phyloP scores from a whole-genome alignment of 371 early-diverging fungal genomes.

The Umbelopsis sp. region DNA sequence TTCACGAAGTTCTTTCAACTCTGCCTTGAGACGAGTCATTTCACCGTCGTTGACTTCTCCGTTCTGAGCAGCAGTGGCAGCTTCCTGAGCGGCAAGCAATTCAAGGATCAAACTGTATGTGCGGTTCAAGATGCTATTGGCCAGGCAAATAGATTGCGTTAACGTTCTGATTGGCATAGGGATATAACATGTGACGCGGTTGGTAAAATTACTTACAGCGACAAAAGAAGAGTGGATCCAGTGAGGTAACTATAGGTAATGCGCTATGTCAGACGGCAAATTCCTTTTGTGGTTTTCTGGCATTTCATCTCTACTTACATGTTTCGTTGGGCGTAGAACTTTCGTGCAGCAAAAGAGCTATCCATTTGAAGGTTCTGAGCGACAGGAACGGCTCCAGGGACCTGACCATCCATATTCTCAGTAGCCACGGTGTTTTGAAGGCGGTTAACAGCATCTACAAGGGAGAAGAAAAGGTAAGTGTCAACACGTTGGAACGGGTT shows the following conservation, averaged over 20 bases:
- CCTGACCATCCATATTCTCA: not conserved
- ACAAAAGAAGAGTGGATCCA: conserved; percentile 6
- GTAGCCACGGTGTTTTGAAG: not conserved
- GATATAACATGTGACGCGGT: too few relatives aligned
- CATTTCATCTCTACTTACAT: not conserved
- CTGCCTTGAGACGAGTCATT: not conserved
- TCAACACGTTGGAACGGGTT: not conserved
- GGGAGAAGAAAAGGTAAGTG: not conserved
- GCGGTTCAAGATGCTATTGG: conserved; percentile 1
- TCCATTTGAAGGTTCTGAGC: not conserved
- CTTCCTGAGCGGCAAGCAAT: conserved; percentile 2
- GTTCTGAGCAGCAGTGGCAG: not conserved
- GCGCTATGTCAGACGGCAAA: too few relatives aligned
- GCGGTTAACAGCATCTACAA: not conserved
- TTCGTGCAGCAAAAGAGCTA: conserved; percentile 3
- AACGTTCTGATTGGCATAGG: not conserved
- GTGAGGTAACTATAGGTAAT: not conserved
- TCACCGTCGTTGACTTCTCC: conserved; percentile 9
- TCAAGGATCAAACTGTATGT: conserved; percentile 9
- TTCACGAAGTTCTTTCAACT: not conserved
- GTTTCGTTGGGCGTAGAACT: conserved; percentile 6
- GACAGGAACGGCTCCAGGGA: not conserved
- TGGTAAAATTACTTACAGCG: not conserved
- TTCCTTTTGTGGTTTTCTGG: too few relatives aligned
- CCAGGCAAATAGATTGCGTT: not conserved